Evolutionary conservation across 2,329 filamentous ascomycete genomes (phyloP), one percentile per base, ranked within the genome.

Genomic region (Arachnopeziza araneosa): DNA sequence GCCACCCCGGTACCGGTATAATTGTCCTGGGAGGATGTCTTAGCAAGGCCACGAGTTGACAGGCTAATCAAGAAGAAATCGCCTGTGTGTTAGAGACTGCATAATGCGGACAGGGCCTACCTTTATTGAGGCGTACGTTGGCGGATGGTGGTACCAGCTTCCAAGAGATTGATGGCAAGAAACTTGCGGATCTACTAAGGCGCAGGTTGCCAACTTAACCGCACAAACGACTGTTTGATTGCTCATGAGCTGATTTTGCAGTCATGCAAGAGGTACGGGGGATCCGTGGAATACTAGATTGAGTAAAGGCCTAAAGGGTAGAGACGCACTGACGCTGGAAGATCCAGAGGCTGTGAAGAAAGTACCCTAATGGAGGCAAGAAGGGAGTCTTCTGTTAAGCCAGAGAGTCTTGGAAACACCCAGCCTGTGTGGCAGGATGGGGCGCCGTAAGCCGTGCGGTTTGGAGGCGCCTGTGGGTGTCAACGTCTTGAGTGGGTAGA

Each of bases 61-160:
- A 57, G 61, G 62, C 62, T 64, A 65, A 64, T 66, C 52, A 55
- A 63, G 60, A 58, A 52, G 17, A 58, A 54, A 55, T 56, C 36
- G 58, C 50, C 61, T 65, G 61, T 62, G 56, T 56, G 58, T 63
- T 64, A 55, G 59, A 64, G 64, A 64, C 63, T 64, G 60, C 61
- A 62, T 64, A 67, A 63, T 63, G 60, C 59, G 62, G 67, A 65
- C 64, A 68, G 62, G 64, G 63, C 68, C 56, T 66, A 67, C 64
- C 65, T 66, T 65, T 61, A 64, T 63, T 63, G 57, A 53, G 60
- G 52, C 14, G 24, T 21, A 19, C 48, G 50, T 49, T 55, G 56
- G 53, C 26, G 56, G 21, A 21, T 49, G 61, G 64, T 58, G 26
- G 57, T 59, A 60, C 59, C 52, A 61, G 49, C 55, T 60, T 51